These are phyloP conservation scores for Dicorynia guianensis DNA, from an alignment of 306 rosid genomes.

Conservation along the genomic window DNA sequence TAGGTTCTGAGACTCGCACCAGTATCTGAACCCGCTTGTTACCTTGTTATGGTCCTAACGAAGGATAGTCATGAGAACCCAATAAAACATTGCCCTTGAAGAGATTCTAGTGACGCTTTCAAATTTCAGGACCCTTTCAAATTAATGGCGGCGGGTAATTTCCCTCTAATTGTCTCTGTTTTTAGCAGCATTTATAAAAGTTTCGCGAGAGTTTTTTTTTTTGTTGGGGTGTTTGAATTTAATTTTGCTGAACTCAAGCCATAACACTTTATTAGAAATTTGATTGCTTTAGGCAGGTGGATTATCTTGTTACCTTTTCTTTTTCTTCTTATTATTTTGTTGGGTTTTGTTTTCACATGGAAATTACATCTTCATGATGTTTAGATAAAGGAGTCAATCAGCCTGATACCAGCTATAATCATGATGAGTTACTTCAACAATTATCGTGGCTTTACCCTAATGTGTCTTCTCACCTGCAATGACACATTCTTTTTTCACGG, in stretches of 20 bases:
- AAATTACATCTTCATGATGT: not conserved
- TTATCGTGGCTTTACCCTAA: constrained; percentile 6
- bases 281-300: no score
- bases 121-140: not conserved
- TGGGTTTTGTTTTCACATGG: not conserved
- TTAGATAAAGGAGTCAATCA: not conserved
- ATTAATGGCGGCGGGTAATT: not conserved
- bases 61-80: constrained; percentile 9
- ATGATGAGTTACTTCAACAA: constrained; percentile 16
- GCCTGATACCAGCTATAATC: constrained; percentile 19
- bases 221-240: not conserved
- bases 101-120: not conserved
- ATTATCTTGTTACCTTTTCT: not conserved
- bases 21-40: constrained; percentile 12
- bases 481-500: constrained; percentile 27
- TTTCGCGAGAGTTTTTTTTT: no score
- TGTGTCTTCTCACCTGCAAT: constrained; percentile 13
- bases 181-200: no score
- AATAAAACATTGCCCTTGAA: not conserved
- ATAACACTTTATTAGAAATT: no score
- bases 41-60: not conserved
- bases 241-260: not conserved
- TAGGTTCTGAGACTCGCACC: not conserved
- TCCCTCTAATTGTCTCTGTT: not conserved
- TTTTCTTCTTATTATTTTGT: not conserved